Evolutionary conservation across 352 stramenopile species (phyloP), one percentile per base, ranked within the genome.

Genomic region (Pythium biforme): DNA sequence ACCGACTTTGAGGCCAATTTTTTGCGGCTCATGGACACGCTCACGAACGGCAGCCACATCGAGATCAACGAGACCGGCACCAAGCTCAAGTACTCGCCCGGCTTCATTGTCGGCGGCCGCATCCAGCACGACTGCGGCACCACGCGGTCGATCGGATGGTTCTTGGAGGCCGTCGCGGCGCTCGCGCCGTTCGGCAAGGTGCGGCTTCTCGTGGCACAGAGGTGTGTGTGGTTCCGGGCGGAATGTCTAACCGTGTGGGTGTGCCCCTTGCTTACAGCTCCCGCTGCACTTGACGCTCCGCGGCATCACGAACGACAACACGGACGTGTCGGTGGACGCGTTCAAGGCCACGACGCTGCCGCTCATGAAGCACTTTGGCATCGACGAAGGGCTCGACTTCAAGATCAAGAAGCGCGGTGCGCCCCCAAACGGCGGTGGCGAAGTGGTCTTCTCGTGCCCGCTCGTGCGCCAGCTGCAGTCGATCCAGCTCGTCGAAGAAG

Each of bases 31-130:
- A 69, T 99, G 41, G 97, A 99, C 79, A 86, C 85, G 57, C 79
- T 99, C 59, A 99, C 97, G 11, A 99, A 98, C 74, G 97, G 97
- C 43, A 98, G 86, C 51, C 88, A 97, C 60, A 93, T 99, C 54
- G 97, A 99, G 80, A 99, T 99, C 82, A 99, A 99, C 72, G 95
- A 98, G 64, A 99, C 97, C 1, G 97, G 97, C 60, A 99, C 97
- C 26, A 96, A 97, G 71, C 85, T 99, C 47, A 86, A 93, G 68
- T 99, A 99, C 74, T 88, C 89, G 62, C 97, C 97, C 0, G 97
- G 97, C 14, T 95, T 99, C 55, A 84, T 99, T 46, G 79, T 98
- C 25, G 97, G 97, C 22, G 97, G 97, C 29, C 83, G 90, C 19
- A 77, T 99, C 46, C 81, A 97, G 56, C 97, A 99, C 77, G 90